Percentiles rank a stretch among this genome's conserved stretches.
Conservation (phyloP, 768 basidiomycete genomes). For the Trametes meyenii region DNA sequence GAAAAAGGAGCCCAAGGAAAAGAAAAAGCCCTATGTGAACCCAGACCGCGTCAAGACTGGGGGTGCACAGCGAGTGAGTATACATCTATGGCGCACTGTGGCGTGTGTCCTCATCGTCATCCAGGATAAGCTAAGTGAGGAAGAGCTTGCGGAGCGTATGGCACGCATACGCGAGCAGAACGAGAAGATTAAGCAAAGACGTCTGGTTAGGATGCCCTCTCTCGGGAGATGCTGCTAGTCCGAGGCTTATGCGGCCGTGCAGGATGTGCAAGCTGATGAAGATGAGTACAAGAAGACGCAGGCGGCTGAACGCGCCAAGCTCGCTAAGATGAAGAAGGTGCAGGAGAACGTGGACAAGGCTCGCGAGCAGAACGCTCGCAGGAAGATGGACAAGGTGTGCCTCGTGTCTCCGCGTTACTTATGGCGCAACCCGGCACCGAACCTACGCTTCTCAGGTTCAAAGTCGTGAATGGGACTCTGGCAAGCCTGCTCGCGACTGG, state of each 20-base stretch:
- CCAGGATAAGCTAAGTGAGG: slow-evolving; percentile 71
- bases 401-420: not conserved
- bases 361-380: slow-evolving; percentile 76
- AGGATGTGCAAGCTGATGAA: slow-evolving; percentile 85
- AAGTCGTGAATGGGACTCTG: slow-evolving; percentile 84
- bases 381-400: slow-evolving; percentile 71
- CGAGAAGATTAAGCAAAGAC: slow-evolving; percentile 73
- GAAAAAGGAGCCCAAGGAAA: slow-evolving; percentile 39
- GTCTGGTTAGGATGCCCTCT: slow-evolving; percentile 47
- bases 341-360: slow-evolving; percentile 71
- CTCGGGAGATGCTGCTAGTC: not conserved
- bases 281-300: slow-evolving; percentile 75
- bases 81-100: not conserved
- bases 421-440: not conserved
- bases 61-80: slow-evolving; percentile 66
- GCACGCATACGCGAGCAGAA: slow-evolving; percentile 71
- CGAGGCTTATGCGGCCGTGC: slow-evolving; percentile 13
- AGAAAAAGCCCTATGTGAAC: slow-evolving; percentile 79
- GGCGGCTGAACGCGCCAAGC: slow-evolving; percentile 60
- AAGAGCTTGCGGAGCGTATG: slow-evolving; percentile 71
- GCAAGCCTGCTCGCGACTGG: slow-evolving; percentile 47
- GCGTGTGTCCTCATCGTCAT: not conserved
- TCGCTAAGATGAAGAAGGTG: slow-evolving; percentile 60
- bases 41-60: slow-evolving; percentile 85
- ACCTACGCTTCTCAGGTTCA: slow-evolving; percentile 41